Evolutionary conservation across 2,329 filamentous ascomycete genomes (phyloP), one percentile per base, ranked within the genome.

Genomic region (Macrophomina tecta): DNA sequence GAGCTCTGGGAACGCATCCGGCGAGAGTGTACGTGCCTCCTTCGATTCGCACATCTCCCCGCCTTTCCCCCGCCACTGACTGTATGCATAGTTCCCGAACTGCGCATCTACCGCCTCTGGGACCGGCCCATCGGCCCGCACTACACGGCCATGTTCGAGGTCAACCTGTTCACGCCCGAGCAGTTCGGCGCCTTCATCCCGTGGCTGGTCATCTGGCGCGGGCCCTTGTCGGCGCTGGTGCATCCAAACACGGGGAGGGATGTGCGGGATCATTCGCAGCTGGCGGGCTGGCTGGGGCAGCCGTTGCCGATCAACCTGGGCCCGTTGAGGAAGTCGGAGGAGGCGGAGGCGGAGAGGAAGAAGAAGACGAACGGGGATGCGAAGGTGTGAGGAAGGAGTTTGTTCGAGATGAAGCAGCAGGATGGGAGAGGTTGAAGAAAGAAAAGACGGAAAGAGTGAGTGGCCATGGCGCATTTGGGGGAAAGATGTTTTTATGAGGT

Each of bases 141-240:
- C 76, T 89, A 91, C 0, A 78, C 93, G 0, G 91, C 89, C 63
- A 97, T 97, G 93, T 97, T 97, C 73, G 94, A 97, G 79, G 92
- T 97, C 53, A 96, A 96, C 72, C 53, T 97, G 23, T 92, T 94
- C 77, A 93, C 90, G 0, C 94, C 93, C 76, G 89, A 88, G 3
- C 91, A 97, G 77, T 97, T 97, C 74, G 93, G 93, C 0, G 93
- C 94, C 0, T 96, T 97, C 73, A 81, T 97, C 46, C 86, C 92
- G 0, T 97, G 93, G 93, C 81, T 97, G 36, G 86, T 92, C 36
- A 87, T 97, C 67, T 90, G 94, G 79, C 85, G 93, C 5, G 93
- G 93, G 0, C 91, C 92, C 2, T 78, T 97, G 68, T 93, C 90
- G 56, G 93, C 83, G 4, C 81, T 97, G 23, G 78, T 97, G 1